A percentile compares a stretch with the other conserved stretches of the same genome.
phyloP scores from a whole-genome alignment of 768 basidiomycete species.

The Xerocomus brunneocitrinus region DNA sequence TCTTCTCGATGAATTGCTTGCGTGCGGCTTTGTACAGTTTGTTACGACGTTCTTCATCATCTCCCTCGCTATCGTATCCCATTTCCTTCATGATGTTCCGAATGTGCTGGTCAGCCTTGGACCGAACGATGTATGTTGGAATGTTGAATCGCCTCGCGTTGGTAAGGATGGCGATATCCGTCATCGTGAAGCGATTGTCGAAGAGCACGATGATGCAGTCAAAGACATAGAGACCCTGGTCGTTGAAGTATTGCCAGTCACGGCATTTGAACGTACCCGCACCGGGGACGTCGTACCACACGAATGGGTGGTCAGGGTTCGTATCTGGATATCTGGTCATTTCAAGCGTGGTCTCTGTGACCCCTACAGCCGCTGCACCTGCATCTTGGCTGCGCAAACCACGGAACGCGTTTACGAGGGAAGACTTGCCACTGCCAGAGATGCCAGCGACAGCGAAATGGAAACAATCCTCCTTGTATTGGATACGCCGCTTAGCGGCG shows the following conservation, averaged over 20 bases:
- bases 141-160: constrained; percentile 30
- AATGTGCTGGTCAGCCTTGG: constrained; percentile 34
- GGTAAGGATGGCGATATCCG: constrained; percentile 31
- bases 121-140: constrained; percentile 34
- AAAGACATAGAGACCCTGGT: constrained; percentile 34
- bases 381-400: constrained; percentile 20
- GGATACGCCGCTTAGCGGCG: constrained; percentile 10
- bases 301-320: constrained; percentile 15
- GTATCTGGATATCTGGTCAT: constrained; percentile 25
- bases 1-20: constrained; percentile 20
- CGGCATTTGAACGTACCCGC: constrained; percentile 31
- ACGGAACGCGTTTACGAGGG: constrained; percentile 34
- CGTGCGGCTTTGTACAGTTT: constrained; percentile 13
- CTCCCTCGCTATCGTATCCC: constrained; percentile 13
- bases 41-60: constrained; percentile 5
- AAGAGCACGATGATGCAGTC: constrained; percentile 33
- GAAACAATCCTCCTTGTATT: constrained; percentile 24
- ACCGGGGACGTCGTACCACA: constrained; percentile 37
- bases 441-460: constrained; percentile 34
- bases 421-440: constrained; percentile 34
- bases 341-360: constrained; percentile 29
- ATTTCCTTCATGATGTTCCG: constrained; percentile 21
- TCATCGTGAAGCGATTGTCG: constrained; percentile 32
- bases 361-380: constrained; percentile 26
- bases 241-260: constrained; percentile 36